Base-by-base conservation (phyloP, 495 filamentous ascomycete genomes). In the Xylona heveae region DNA sequence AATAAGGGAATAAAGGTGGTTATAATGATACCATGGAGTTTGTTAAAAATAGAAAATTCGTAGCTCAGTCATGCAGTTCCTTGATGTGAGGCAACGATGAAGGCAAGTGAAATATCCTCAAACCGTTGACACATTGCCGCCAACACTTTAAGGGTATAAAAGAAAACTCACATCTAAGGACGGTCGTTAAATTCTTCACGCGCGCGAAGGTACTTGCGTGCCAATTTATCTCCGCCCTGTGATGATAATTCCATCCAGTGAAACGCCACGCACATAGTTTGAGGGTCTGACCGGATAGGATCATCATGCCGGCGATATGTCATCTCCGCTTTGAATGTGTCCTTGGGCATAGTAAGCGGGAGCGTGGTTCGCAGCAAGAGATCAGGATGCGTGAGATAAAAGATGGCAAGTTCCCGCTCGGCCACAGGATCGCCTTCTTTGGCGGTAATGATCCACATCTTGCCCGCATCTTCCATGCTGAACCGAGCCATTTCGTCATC, bases 161-260 rank as follows among this genome's bases (percentile, higher is more conserved):
- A n/a, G n/a, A n/a, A n/a, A n/a, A n/a, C 23, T 28, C 36, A n/a
- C 8, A 34, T 21, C 43, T 38, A 52, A 18, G 38, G 59, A 56
- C 44, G n/a, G n/a, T n/a, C n/a, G n/a, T 62, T 55, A 42, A 71
- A 62, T 42, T 71, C 66, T 39, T 71, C 68, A 4, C 66, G 55
- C 51, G 85, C 78, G 37, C 77, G 65, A 51, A 94, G 64, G 50
- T 83, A 77, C 48, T 78, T 79, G 48, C 66, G 71, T 18, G 88
- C 88, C 39, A 94, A 60, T 44, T 78, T 68, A 50, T 97, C 88
- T 6, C 83, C 83, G 22, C 85, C 84, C 32, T 59, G 67, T 36
- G 79, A 76, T 24, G 79, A 82, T 38, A 84, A 57, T 57, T 83
- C 82, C 88, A 95, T 95, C 88, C 88, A 97, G 55, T 97, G 88